Evolutionary conservation across 441 rosid genomes (phyloP).

Genomic region (Melastoma candidum): DNA sequence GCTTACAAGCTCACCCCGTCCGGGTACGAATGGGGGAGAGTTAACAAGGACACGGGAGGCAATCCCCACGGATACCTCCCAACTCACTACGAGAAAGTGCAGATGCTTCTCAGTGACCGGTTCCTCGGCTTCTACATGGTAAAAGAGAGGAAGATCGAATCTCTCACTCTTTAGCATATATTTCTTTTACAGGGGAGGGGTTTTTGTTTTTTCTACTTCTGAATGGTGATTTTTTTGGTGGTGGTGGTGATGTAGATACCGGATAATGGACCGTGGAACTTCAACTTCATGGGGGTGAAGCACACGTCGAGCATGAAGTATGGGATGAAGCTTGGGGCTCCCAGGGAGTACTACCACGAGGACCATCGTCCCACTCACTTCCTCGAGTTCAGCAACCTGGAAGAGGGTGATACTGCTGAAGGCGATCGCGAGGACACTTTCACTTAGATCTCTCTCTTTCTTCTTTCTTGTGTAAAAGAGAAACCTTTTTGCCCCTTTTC

Average conservation of each 20-base stretch:
- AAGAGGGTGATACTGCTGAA: constrained; percentile 54
- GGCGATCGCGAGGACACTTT: constrained; percentile 91
- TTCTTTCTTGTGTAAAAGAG: no score
- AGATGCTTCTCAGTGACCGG: constrained; percentile 88
- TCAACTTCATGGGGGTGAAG: constrained; percentile 96
- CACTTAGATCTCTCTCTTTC: constrained; percentile 15
- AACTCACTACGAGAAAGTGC: constrained; percentile 95
- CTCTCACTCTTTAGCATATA: no score
- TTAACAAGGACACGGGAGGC: constrained; percentile 84
- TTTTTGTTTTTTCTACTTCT: not conserved
- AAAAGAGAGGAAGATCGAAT: constrained; percentile 10
- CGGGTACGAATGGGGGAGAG: constrained; percentile 95
- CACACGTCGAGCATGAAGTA: constrained; percentile 84
- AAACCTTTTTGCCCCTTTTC: no score
- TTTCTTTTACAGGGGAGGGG: no score
- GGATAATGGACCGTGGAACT: constrained; percentile 91
- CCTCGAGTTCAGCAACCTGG: constrained; percentile 92
- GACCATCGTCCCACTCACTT: constrained; percentile 91
- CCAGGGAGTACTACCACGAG: constrained; percentile 77
- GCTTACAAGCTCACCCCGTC: constrained; percentile 89
- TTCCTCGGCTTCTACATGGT: constrained; percentile 98
- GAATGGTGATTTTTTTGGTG: no score
- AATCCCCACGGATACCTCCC: constrained; percentile 96
- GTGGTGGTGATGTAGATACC: constrained; percentile 34
- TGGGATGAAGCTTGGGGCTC: constrained; percentile 77